phyloP scores from a whole-genome alignment of 225 moss, liverwort and hornwort species.

The Straminergon stramineum region DNA sequence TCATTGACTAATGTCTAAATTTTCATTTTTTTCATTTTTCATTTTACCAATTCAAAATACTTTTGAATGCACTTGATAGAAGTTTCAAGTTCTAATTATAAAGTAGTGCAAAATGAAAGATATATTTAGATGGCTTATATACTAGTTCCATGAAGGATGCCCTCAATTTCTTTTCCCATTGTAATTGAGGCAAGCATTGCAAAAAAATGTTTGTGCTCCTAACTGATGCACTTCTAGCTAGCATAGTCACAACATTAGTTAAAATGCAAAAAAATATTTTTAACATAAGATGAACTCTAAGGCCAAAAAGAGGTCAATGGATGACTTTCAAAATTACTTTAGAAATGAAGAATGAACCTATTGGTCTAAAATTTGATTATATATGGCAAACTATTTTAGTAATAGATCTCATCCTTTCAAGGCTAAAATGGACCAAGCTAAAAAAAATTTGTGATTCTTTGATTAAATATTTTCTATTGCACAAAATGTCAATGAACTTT shows the following conservation, averaged over 20 bases:
- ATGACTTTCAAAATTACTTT: not conserved
- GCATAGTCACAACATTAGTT: not conserved
- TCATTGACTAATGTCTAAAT: not conserved
- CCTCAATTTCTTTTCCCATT: fast-evolving
- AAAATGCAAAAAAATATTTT: not conserved
- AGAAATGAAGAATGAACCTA: not conserved
- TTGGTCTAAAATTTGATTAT: not conserved
- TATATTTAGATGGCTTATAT: fast-evolving
- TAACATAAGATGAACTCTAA: not conserved
- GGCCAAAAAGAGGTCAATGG: not conserved
- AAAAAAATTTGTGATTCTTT: not conserved
- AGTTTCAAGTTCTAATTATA: not conserved
- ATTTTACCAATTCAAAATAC: not conserved
- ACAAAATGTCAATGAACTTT: not conserved
- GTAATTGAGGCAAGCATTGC: not conserved
- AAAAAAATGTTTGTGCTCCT: not conserved
- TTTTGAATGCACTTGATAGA: not conserved
- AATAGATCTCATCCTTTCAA: not conserved
- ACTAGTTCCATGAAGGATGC: fast-evolving
- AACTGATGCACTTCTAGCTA: fast-evolving
- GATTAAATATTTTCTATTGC: fast-evolving
- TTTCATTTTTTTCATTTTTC: not conserved
- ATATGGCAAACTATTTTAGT: not conserved
- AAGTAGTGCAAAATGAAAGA: not conserved
- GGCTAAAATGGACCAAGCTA: not conserved